Base-by-base conservation (phyloP, 176 grass and related monocot species). In the Phoenix dactylifera region DNA sequence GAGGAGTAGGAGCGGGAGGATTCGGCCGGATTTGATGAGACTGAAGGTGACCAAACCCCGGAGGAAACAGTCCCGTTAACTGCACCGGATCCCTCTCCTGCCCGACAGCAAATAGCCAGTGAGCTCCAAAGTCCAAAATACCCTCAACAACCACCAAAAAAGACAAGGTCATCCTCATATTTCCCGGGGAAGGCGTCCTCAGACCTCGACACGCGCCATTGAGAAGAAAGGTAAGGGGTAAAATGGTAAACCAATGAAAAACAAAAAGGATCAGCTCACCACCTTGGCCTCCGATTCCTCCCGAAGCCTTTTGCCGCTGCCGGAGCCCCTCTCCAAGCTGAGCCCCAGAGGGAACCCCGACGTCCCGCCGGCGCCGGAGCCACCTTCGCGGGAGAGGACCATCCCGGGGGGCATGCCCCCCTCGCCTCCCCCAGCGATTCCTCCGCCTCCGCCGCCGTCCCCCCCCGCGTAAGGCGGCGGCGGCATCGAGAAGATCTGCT, bases 1-100 rank as follows among this genome's bases (percentile, higher is more conserved):
- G 74, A 63, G 87, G 4, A 58, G 56, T 5, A 59, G 52, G 79
- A 24, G 82, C 12, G 16, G 28, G 79, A 20, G 82, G 94, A 79
- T 26, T 93, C 54, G 84, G 67, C 74, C 82, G 87, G 26, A 93
- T 80, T 60, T 83, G 84, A 32, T 78, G 79, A 65, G 88, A 62
- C 66, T 85, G 94, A 61, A 98, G 65, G 48, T 83, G 87, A 35
- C 79, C 79, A 64, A 88, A 98, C 69, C 83, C 81, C 64, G 88
- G 88, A 23, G 88, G 53, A 72, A 98, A 86, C 48, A 93, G 64
- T 58, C 81, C 79, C 1, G 88, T 74, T 26, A 88, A 64, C 32
- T 85, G 88, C 66, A 86, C 76, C 18, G 76, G 15, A 48, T 92
- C 87, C 74, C 92, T 76, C 59, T 98, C 88, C 93, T 98, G 77